Conservation (phyloP, 495 filamentous ascomycete genomes). For the Aspergillus heteromorphus region DNA sequence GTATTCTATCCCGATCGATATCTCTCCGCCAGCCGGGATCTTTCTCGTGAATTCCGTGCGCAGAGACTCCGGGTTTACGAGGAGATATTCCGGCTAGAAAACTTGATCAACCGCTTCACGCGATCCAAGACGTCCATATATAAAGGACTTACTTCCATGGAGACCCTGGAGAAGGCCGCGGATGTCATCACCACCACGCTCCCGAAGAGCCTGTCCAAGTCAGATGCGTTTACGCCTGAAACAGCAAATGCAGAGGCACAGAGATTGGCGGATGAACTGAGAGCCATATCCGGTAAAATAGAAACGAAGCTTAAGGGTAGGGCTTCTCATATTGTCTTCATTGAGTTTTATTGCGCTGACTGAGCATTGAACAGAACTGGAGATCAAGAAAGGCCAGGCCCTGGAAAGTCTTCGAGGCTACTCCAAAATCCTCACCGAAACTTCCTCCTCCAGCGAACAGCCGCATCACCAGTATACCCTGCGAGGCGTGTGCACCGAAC, state of each 20-base stretch:
- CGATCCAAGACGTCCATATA: constrained; percentile 16
- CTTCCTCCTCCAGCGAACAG: constrained; percentile 41
- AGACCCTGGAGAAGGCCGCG: constrained; percentile 35
- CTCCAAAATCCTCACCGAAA: constrained; percentile 49
- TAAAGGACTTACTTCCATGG: constrained; percentile 24
- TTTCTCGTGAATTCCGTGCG: constrained; percentile 45
- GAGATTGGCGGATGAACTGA: constrained; percentile 33
- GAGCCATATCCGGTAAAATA: constrained; percentile 35
- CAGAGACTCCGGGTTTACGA: constrained; percentile 33
- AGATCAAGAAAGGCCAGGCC: constrained; percentile 46
- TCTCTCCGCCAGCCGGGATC: constrained; percentile 50
- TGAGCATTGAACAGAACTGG: constrained; percentile 36
- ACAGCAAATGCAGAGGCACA: constrained; percentile 22
- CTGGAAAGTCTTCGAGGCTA: constrained; percentile 40
- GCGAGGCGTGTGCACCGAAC: constrained; percentile 47
- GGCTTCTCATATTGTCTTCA: background rate
- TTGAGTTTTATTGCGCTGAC: constrained; percentile 5
- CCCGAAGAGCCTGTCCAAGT: constrained; percentile 17
- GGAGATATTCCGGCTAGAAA: constrained; percentile 39
- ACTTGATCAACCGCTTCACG: constrained; percentile 29
- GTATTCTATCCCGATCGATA: constrained; percentile 79
- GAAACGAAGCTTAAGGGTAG: constrained; percentile 48
- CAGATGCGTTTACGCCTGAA: constrained; percentile 8
- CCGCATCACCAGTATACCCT: constrained; percentile 45
- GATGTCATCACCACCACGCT: constrained; percentile 21